Base-by-base conservation (phyloP, 2,329 filamentous ascomycete species). In the Aureobasidium zeae region DNA sequence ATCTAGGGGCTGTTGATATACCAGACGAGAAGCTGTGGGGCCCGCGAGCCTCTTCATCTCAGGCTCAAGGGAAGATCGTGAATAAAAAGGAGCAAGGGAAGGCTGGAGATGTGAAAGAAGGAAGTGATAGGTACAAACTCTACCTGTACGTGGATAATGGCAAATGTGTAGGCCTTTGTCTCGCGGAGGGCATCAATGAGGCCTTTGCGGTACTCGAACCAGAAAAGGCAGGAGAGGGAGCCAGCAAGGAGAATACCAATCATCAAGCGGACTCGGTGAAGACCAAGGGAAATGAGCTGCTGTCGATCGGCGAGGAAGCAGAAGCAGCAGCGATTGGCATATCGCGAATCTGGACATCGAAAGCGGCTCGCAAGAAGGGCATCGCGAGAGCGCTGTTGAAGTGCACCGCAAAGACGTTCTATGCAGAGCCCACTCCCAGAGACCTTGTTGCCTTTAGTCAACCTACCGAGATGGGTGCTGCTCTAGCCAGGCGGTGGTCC, bases 291-390 rank as follows among this genome's bases (percentile, higher is more conserved):
- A 19, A 11, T 12, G 32, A 45, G 13, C 16, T 25, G 15, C 62
- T 76, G 46, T 68, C 65, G 2, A 61, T 70, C 25, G 63, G 64
- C 39, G 59, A 63, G 19, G 60, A 64, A 33, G 52, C 63, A 4
- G 49, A 67, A 19, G 60, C 66, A 2, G 75, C 72, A 2, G 63
- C 73, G n/a, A 65, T 81, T 43, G 76, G 77, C 13, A 71, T 83
- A 19, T 79, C 77, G 17, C 70, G 79, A 21, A 77, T 83, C 51
- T 83, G 79, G 79, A 77, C 75, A 0, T 76, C 73, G 6, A 69
- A 66, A 5, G 65, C 68, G 2, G 71, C 74, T 47, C 68, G 77
- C 22, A 63, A 72, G 30, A 68, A 71, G 50, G 74, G 76, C 7
- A 70, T 80, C 41, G 78, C 76, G 3, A 69, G 68, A 41, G 66